Evolutionary conservation across 768 basidiomycete species (phyloP).

Genomic region (Gymnopilus junonius): DNA sequence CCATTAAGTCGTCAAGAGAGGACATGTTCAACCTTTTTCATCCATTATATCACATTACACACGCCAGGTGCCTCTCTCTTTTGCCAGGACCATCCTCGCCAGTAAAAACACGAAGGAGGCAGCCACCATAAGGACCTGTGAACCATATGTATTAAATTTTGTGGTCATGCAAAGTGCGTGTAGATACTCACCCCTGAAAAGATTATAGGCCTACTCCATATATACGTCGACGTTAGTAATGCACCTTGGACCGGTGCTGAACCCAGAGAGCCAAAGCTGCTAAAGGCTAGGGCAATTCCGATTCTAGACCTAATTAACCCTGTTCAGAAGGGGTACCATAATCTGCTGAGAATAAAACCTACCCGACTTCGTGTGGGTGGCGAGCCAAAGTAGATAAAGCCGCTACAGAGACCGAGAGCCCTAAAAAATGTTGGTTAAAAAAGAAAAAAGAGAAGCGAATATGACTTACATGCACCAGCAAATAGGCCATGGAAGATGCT

Average conservation of each 20-base stretch:
- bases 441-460: conserved; percentile 32
- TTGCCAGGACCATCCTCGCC: background rate
- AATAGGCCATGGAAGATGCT: conserved; percentile 47
- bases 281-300: conserved; percentile 34
- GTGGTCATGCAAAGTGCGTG: background rate
- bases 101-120: background rate
- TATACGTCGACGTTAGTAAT: conserved; percentile 27
- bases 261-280: conserved; percentile 33
- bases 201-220: conserved; percentile 34
- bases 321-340: conserved; percentile 47
- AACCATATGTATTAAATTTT: background rate
- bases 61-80: no score
- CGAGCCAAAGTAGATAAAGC: conserved; percentile 33
- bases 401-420: conserved; percentile 36
- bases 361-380: conserved; percentile 39
- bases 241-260: conserved; percentile 40
- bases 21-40: no score
- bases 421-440: conserved; percentile 18
- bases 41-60: no score
- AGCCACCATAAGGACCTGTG: background rate
- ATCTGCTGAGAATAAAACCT: conserved; percentile 40
- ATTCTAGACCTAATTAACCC: conserved; percentile 34
- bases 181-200: conserved; percentile 35
- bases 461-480: conserved; percentile 48
- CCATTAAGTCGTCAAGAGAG: no score